A percentile compares a stretch with the other conserved stretches of the same genome.
Evolutionary conservation across 108 stramenopile genomes (phyloP).

Genomic region (Cyclotella cryptica): DNA sequence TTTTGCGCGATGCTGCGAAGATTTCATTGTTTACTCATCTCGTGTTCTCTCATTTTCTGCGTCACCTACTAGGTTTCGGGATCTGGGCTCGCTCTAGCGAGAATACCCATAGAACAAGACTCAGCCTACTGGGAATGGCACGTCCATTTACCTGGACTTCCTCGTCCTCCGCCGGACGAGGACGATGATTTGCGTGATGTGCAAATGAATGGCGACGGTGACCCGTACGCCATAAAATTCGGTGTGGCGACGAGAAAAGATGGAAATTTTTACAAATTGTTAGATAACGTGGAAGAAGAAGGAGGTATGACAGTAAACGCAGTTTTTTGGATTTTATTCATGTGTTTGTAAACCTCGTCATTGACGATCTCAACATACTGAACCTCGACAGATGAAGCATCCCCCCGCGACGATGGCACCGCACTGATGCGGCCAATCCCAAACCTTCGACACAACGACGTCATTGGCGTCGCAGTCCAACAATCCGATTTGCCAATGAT

Average conservation of each 20-base stretch:
- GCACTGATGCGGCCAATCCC: conserved; percentile 70
- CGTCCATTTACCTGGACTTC: conserved; percentile 49
- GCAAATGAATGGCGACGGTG: conserved; percentile 48
- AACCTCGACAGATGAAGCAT: conserved; percentile 21
- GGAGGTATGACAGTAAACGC: conserved; percentile 7
- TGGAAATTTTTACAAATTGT: conserved; percentile 63
- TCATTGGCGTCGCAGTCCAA: conserved; percentile 83
- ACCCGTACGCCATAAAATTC: conserved; percentile 62
- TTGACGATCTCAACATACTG: background rate
- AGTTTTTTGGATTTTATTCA: background rate
- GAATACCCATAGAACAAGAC: conserved; percentile 82
- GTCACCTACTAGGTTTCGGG: conserved; percentile 52
- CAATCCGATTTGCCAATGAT: conserved; percentile 89
- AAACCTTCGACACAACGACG: conserved; percentile 68
- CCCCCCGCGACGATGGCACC: conserved; percentile 62
- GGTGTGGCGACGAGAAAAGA: conserved; percentile 83
- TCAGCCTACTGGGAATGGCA: conserved; percentile 92
- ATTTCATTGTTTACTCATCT: background rate
- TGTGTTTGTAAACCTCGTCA: background rate
- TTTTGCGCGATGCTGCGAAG: background rate
- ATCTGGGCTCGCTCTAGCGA: conserved; percentile 69
- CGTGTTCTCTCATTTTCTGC: background rate
- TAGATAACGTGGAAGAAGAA: conserved; percentile 67
- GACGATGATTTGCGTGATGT: conserved; percentile 36
- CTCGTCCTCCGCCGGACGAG: conserved; percentile 32